phyloP scores from a whole-genome alignment of 139 green algal genomes.

The Eudorina sp. region DNA sequence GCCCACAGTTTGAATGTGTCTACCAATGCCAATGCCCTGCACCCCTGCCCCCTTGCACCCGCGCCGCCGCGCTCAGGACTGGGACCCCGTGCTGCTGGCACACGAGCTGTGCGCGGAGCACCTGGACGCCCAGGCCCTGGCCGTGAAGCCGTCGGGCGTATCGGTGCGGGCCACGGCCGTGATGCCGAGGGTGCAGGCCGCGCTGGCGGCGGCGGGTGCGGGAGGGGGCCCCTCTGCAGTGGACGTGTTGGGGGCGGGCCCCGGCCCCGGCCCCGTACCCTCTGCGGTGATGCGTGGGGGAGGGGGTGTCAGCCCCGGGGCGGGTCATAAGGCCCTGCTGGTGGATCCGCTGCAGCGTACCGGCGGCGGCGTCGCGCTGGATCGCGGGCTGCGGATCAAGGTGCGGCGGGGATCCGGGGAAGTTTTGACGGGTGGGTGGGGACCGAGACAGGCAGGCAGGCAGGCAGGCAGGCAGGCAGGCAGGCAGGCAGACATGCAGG shows the following conservation, averaged over 20 bases:
- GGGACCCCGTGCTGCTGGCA: conserved; percentile 1
- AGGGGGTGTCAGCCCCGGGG: too few species aligned
- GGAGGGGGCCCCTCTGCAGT: not conserved
- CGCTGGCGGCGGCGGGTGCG: not conserved
- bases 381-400: not conserved
- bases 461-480: too few species aligned
- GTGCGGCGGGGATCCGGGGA: too few species aligned
- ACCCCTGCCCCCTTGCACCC: not conserved
- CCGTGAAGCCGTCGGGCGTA: not conserved
- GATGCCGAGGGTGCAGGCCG: not conserved
- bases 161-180: not conserved
- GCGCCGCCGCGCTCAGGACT: not conserved
- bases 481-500: too few species aligned
- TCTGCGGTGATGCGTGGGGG: too few species aligned
- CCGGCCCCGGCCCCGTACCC: too few species aligned
- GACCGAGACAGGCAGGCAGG: too few species aligned
- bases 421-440: too few species aligned
- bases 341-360: too few species aligned
- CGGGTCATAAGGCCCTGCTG: too few species aligned
- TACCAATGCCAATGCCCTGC: not conserved
- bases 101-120: conserved; percentile 27
- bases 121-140: not conserved
- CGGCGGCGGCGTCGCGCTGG: too few species aligned
- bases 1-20: not conserved
- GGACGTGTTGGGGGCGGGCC: too few species aligned